Evolutionary conservation across 805 yeast genomes (phyloP).

Genomic region (Pichia sporocuriosa): DNA sequence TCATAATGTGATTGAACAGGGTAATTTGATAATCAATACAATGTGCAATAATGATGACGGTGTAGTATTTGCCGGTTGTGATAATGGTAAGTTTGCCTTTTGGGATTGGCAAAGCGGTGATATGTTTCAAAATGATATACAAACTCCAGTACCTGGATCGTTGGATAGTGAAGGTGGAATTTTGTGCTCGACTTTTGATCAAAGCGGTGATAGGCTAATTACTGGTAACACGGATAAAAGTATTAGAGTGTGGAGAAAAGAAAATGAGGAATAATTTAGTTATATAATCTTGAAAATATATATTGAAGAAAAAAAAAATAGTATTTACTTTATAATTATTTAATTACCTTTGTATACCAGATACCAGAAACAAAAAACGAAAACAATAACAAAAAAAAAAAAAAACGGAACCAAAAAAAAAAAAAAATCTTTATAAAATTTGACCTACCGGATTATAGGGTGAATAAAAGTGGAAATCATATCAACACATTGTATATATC

Average conservation of each 20-base stretch:
- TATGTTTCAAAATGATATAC: constrained; percentile 45
- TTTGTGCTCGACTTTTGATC: constrained; percentile 65
- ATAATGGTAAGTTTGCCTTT: constrained; percentile 70
- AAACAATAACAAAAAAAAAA: background rate
- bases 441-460: background rate
- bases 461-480: background rate
- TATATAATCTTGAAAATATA: background rate
- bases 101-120: constrained; percentile 74
- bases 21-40: constrained; percentile 55
- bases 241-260: constrained; percentile 65
- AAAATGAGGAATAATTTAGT: constrained; percentile 19
- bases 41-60: constrained; percentile 54
- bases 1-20: constrained; percentile 28
- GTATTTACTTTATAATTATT: background rate
- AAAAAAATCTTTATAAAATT: too few species aligned
- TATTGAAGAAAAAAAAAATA: background rate
- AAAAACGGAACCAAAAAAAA: too few species aligned
- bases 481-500: constrained; percentile 6
- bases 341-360: background rate
- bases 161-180: constrained; percentile 61
- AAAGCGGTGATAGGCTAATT: constrained; percentile 70
- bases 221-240: constrained; percentile 91
- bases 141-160: constrained; percentile 66
- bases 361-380: background rate
- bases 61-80: constrained; percentile 74